Conservation (phyloP, 176 grass and related monocot species). For the Aechmea fasciata region DNA sequence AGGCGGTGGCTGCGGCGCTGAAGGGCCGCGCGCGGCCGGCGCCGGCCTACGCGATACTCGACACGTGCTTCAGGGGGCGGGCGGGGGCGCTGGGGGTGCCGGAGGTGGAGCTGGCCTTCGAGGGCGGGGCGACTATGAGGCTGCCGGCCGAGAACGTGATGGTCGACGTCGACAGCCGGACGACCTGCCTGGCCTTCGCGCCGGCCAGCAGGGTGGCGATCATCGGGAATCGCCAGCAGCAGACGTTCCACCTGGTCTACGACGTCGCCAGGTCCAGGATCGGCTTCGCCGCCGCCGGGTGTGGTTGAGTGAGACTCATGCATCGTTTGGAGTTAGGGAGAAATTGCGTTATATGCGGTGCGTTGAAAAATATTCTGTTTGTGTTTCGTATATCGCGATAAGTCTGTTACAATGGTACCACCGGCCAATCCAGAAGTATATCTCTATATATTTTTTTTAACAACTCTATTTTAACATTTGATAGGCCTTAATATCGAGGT, state of each 20-base stretch:
- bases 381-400: too few species aligned
- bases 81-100: constrained; percentile 31
- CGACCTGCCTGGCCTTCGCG: constrained; percentile 66
- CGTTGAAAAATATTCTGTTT: too few species aligned
- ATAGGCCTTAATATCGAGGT: too few species aligned
- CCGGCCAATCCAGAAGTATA: too few species aligned
- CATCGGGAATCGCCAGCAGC: constrained; percentile 79
- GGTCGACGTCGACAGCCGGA: constrained; percentile 52
- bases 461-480: too few species aligned
- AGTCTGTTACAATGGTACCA: too few species aligned
- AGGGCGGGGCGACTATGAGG: constrained; percentile 42
- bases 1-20: constrained; percentile 37
- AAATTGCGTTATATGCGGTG: too few species aligned
- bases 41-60: constrained; percentile 46
- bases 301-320: constrained; percentile 29
- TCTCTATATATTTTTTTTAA: too few species aligned
- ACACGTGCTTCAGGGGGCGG: constrained; percentile 60
- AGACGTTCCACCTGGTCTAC: constrained; percentile 71
- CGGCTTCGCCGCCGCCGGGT: constrained; percentile 56
- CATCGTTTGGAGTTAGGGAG: too few species aligned
- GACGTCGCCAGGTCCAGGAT: constrained; percentile 54
- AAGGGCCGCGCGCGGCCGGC: constrained; percentile 19
- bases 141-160: constrained; percentile 43
- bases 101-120: constrained; percentile 41
- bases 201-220: constrained; percentile 45